Evolutionary conservation across 2,329 filamentous ascomycete species (phyloP), one percentile per base, ranked within the genome.

Genomic region (Paecilomyces fulvus): DNA sequence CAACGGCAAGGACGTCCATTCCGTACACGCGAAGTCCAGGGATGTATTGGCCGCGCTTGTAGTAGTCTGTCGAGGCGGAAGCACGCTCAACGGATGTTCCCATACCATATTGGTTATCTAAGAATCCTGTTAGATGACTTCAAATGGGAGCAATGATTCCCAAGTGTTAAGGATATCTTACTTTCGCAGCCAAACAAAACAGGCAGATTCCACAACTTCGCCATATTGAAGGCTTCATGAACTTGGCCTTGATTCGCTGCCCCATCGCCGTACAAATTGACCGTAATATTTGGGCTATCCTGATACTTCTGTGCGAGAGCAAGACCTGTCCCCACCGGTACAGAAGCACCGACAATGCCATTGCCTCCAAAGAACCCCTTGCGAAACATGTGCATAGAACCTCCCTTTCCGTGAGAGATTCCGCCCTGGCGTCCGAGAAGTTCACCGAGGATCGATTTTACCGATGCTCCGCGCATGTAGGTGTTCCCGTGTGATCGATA

Each of bases 101-200:
- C 92, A 96, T 96, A 74, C 92, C 92, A 74, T 96, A 96, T 78
- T 96, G 96, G 87, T 96, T 96, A 84, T 96, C 90, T 95, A 53
- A 14, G 30, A 10, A 28, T n/a, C 12, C 17, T 12, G 21, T 23
- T 8, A 49, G 31, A 14, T 28, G 23, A 14, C 11, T 33, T 10
- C 37, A 14, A 52, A 50, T 14, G 37, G 7, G 62, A 75, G 61
- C 74, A 46, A 33, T 17, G 43, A 12, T 9, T 11, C 10, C 3
- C 9, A 11, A 49, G 11, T 14, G 10, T 25, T 5, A 25, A 9
- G 5, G 33, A 14, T 43, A 43, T 33, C 51, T 75, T 78, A 95
- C 90, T 96, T 81, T 96, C 92, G 76, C 92, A 96, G 65, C 89
- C 90, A 70, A 96, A 96, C 64, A 96, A 86, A 63, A 92, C 83